Conservation (phyloP, 1,284 basidiomycete species). For the Melampsora larici-populina region DNA sequence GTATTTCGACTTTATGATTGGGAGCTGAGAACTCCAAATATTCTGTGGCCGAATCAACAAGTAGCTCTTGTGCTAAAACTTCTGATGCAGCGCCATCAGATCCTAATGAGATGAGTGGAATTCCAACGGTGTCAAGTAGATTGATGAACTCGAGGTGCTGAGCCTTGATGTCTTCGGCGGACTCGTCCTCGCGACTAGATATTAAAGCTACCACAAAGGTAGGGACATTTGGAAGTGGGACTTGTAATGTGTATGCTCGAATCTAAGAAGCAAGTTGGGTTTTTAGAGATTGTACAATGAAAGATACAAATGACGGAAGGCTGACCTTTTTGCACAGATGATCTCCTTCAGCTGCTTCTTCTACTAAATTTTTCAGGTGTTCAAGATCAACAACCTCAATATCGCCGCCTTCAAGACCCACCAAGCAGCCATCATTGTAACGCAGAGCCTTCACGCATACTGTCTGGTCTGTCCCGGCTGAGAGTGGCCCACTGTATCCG, state of each 20-base stretch:
- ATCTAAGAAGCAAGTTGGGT: neutral
- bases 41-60: neutral
- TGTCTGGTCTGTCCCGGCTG: no score
- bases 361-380: neutral
- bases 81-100: constrained; percentile 6
- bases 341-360: neutral
- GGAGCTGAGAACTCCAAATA: neutral
- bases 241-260: constrained; percentile 2
- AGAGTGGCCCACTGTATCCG: no score
- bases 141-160: neutral
- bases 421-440: constrained; percentile 7
- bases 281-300: neutral
- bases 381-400: neutral
- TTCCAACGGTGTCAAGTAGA: neutral
- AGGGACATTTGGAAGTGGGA: neutral
- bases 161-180: no score
- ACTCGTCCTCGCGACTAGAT: no score
- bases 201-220: no score
- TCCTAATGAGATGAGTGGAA: neutral
- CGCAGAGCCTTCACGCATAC: no score
- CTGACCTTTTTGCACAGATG: neutral
- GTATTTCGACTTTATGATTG: neutral
- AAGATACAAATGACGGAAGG: no score
- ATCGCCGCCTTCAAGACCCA: constrained; percentile 9
- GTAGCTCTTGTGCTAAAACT: neutral